These are phyloP conservation scores for Chrysosporium queenslandicum DNA, from an alignment of 2,329 filamentous ascomycete species.

Conservation along the genomic window DNA sequence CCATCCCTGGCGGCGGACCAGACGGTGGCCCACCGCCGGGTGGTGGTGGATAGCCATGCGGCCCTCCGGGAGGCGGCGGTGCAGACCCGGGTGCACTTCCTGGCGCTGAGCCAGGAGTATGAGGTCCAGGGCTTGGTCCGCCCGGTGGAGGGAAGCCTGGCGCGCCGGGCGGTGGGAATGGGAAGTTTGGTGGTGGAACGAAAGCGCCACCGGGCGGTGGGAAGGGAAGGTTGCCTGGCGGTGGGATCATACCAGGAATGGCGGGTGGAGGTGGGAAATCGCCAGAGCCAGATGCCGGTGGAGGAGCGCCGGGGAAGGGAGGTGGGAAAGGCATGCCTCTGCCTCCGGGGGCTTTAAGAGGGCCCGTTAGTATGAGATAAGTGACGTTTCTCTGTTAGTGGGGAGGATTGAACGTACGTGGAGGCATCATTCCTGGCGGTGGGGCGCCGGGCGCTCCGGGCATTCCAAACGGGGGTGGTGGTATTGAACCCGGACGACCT, in stretches of 20 bases:
- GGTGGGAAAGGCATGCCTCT: slow-evolving; percentile 46
- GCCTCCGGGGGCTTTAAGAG: slow-evolving; percentile 42
- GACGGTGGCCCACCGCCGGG: neutral
- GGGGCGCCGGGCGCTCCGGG: slow-evolving; percentile 35
- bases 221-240: slow-evolving; percentile 26
- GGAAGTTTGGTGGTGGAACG: slow-evolving; percentile 44
- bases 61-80: slow-evolving; percentile 24
- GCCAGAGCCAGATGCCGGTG: slow-evolving; percentile 16
- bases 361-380: slow-evolving; percentile 13
- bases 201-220: slow-evolving; percentile 20
- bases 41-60: slow-evolving; percentile 16
- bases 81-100: slow-evolving; percentile 11
- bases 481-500: slow-evolving; percentile 34
- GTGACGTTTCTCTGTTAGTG: neutral
- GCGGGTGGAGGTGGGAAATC: slow-evolving; percentile 1
- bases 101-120: slow-evolving; percentile 19
- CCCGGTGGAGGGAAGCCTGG: slow-evolving; percentile 23
- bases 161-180: slow-evolving; percentile 33
- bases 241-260: slow-evolving; percentile 9
- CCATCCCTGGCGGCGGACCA: slow-evolving; percentile 3
- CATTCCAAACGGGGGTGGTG: slow-evolving; percentile 51
- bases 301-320: slow-evolving; percentile 36
- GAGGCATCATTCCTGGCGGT: slow-evolving; percentile 34
- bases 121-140: slow-evolving; percentile 22
- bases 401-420: slow-evolving; percentile 44